Evolutionary conservation across 768 basidiomycete species (phyloP).

Genomic region (Hemileccinum impolitum): DNA sequence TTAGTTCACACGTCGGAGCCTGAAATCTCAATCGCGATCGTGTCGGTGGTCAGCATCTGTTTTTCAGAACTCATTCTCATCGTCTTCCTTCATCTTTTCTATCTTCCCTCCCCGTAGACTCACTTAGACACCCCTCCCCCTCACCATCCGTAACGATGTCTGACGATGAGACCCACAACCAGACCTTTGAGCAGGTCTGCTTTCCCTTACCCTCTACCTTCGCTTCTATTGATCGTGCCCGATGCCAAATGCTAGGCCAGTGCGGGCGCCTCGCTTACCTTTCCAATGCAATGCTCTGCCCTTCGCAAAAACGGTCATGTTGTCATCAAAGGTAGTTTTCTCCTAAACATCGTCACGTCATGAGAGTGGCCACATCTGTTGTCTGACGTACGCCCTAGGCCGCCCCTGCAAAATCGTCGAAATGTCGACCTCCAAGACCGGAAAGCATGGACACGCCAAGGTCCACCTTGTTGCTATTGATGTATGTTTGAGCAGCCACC

Average conservation of each 20-base stretch:
- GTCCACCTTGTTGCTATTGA: conserved; percentile 97
- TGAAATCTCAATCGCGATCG: conserved; percentile 34
- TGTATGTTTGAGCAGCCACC: conserved; percentile 48
- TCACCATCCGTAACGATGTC: conserved; percentile 54
- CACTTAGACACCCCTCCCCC: conserved; percentile 13
- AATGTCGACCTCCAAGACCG: conserved; percentile 99
- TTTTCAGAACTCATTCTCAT: conserved; percentile 21
- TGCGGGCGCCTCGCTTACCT: conserved; percentile 76
- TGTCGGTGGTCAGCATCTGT: conserved; percentile 5
- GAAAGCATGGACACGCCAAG: conserved; percentile 99
- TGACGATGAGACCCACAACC: conserved; percentile 92
- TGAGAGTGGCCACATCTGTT: not conserved
- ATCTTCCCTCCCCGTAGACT: conserved; percentile 21
- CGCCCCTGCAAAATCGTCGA: conserved; percentile 99
- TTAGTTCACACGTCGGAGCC: conserved; percentile 36
- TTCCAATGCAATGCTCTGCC: conserved; percentile 94
- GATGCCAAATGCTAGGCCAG: conserved; percentile 44
- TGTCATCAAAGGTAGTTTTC: conserved; percentile 77
- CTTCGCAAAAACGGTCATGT: conserved; percentile 92
- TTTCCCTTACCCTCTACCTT: conserved; percentile 4
- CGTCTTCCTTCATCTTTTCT: conserved; percentile 28
- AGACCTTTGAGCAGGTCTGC: conserved; percentile 78
- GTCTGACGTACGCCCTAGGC: conserved; percentile 35
- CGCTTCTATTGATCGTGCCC: conserved; percentile 13
- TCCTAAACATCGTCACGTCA: not conserved